Base-by-base conservation (phyloP, 164 flowering plant species). In the Euptelea pleiosperma region DNA sequence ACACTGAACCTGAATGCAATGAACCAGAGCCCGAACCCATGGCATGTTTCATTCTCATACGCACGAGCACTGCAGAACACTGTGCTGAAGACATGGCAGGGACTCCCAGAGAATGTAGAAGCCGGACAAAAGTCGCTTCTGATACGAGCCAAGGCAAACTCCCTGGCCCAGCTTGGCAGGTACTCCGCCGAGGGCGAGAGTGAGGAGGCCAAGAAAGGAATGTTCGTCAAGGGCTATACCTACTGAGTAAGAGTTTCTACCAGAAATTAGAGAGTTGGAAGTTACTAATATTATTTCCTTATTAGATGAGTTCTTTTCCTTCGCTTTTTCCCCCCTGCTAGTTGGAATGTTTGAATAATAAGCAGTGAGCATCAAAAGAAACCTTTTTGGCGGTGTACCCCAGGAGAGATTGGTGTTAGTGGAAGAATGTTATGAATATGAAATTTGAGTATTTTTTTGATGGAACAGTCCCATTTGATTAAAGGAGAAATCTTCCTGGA, bases 161-260 rank as follows among this genome's bases (percentile, higher is more conserved):
- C 51, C 3, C 4, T 47, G 30, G 51, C 51, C 31, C 51, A 47
- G 16, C 51, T 47, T 24, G 51, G 51, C 6, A 47, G 31, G 16
- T 47, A 47, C 14, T 25, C 51, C 10, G 51, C 31, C 6, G 16
- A 24, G 22, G 51, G n/a, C 2, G 51, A 47, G 31, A 47, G 6
- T 47, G 51, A 47, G n/a, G 51, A 47, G 16, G 31, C 51, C 5
- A 25, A 47, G 51, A 47, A 47, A 26, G 51, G 51, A 47, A 47
- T 47, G 51, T 47, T 47, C 26, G 51, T 47, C 51, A 47, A 47
- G 14, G 51, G 51, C n/a, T 47, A 47, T 14, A 47, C 51, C 31
- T 47, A 47, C 51, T 47, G 11, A 30, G 21, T 51, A 6, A n/a
- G n/a, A n/a, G n/a, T n/a, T n/a, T n/a, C n/a, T n/a, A n/a, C n/a